Conservation (phyloP, 2,329 filamentous ascomycete genomes). For the Massarina eburnea region DNA sequence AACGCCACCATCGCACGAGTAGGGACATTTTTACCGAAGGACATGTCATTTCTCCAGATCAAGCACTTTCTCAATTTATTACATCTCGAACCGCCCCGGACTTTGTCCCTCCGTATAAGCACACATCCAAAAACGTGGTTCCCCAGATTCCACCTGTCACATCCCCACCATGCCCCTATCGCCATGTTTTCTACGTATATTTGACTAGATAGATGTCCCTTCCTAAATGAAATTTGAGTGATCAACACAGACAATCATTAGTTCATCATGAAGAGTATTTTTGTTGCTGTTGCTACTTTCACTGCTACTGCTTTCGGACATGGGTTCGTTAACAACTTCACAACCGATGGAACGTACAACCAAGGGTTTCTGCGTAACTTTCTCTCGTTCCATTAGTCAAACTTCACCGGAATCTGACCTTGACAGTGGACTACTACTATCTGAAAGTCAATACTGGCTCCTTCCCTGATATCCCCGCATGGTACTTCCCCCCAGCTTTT, state of each 20-base stretch:
- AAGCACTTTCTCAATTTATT: background rate
- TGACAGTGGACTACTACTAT: conserved; percentile 9
- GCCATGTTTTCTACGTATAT: background rate
- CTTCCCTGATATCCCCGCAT: conserved; percentile 5
- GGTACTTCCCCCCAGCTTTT: background rate
- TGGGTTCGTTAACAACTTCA: conserved; percentile 43
- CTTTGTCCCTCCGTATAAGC: background rate
- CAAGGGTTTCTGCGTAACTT: conserved; percentile 36
- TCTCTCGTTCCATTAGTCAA: background rate
- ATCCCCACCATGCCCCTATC: background rate
- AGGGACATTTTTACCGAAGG: background rate
- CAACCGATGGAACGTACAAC: conserved; percentile 49
- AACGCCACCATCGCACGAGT: background rate
- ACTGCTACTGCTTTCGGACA: conserved; percentile 44
- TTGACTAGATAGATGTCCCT: background rate
- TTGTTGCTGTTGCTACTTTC: conserved; percentile 9
- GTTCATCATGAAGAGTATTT: conserved; percentile 2
- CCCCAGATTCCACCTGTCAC: background rate
- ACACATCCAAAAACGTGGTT: background rate
- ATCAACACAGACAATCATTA: background rate
- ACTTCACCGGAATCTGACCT: background rate
- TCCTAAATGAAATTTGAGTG: background rate
- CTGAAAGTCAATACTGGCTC: conserved; percentile 4
- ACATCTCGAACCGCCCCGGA: background rate
- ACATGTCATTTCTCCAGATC: background rate